Evolutionary conservation across 2,329 filamentous ascomycete species (phyloP), one percentile per base, ranked within the genome.

Genomic region (Pochonia chlamydosporia): DNA sequence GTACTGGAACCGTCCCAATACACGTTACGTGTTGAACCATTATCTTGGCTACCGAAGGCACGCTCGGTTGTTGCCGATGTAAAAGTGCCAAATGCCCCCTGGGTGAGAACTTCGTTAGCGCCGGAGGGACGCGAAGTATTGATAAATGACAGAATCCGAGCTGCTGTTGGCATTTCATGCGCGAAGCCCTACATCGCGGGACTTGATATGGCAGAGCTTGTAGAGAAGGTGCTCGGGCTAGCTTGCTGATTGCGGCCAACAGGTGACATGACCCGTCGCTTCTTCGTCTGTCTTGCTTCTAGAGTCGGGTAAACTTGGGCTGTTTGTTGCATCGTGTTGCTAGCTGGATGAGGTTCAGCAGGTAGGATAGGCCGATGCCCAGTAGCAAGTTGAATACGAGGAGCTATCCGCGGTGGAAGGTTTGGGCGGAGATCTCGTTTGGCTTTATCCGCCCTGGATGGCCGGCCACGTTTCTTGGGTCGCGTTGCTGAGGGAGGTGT

Each of bases 391-490:
- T 42, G 43, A 3, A 62, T 58, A 20, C 62, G 60, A 10, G 63
- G 65, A 9, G 62, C 62, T 5, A 66, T 55, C 14, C 54, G 57
- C 36, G 63, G 63, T 7, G 67, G 66, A 16, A 63, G 54, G 11
- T 61, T 53, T 11, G 66, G 59, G 16, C 54, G 59, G 5, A 62
- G 56, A 42, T 62, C 56, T 11, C 54, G 45, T 44, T 57, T 63
- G 13, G 61, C 68, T 52, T 68, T 71, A 46, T 73, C 72, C 11
- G 68, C 65, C 46, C 71, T 67, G 10, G 72, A 68, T 4, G 72
- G 72, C 33, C 72, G 65, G 2, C 72, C 72, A 49, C 72, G 66
- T 56, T 73, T 74, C 53, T 65, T 71, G n/a, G 61, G 51, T 23
- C 46, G 40, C 10, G 30, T 20, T 40, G 39, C 35, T 23, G 24